phyloP scores from a whole-genome alignment of 2,329 filamentous ascomycete species.

The Penicillium sp. region DNA sequence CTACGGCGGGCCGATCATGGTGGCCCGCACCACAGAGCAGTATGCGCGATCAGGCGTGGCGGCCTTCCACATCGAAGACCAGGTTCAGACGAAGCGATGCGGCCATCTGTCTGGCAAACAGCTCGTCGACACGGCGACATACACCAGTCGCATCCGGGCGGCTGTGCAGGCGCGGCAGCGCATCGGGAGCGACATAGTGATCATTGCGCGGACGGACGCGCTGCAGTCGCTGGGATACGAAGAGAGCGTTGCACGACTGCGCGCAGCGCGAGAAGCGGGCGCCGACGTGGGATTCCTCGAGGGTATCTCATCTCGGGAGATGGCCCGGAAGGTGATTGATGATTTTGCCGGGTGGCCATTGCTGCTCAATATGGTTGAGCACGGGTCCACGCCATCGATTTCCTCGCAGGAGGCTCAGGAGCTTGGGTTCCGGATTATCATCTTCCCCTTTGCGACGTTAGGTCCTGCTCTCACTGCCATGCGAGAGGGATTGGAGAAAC shows the following conservation, averaged over 20 bases:
- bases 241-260: slow-evolving; percentile 40
- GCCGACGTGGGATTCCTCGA: slow-evolving; percentile 48
- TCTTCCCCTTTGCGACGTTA: slow-evolving; percentile 44
- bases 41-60: slow-evolving; percentile 58
- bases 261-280: slow-evolving; percentile 43
- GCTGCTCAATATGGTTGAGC: slow-evolving; percentile 49
- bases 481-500: slow-evolving; percentile 36
- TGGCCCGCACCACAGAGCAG: slow-evolving; percentile 51
- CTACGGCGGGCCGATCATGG: slow-evolving; percentile 54
- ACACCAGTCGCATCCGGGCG: slow-evolving; percentile 40
- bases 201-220: slow-evolving; percentile 49
- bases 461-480: slow-evolving; percentile 42
- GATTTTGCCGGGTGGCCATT: slow-evolving; percentile 44
- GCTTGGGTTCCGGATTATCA: slow-evolving; percentile 47
- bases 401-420: slow-evolving; percentile 40
- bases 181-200: slow-evolving; percentile 44
- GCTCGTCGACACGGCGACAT: slow-evolving; percentile 39
- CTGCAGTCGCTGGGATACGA: slow-evolving; percentile 42
- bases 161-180: slow-evolving; percentile 38
- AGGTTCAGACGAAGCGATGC: slow-evolving; percentile 50
- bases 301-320: slow-evolving; percentile 41
- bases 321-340: slow-evolving; percentile 36
- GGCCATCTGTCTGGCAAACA: slow-evolving; percentile 45
- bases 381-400: slow-evolving; percentile 44
- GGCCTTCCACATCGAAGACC: slow-evolving; percentile 60